Conservation (phyloP, 306 rosid genomes). For the Acmispon strigosus region DNA sequence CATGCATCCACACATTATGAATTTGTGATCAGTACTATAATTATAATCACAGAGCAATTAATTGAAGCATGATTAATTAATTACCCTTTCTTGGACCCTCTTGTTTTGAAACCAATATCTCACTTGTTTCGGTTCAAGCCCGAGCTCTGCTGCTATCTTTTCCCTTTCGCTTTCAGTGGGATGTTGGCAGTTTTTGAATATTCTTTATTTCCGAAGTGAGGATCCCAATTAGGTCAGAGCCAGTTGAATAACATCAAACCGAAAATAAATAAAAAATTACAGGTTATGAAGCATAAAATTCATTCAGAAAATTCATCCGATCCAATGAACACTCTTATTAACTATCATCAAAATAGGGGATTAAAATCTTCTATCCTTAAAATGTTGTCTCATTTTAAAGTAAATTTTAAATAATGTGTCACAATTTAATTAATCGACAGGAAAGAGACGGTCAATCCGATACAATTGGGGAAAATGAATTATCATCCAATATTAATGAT, state of each 20-base stretch:
- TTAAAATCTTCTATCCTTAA: too few relatives aligned
- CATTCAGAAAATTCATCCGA: too few relatives aligned
- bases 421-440: too few relatives aligned
- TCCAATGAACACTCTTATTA: too few relatives aligned
- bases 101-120: slow-evolving; percentile 80
- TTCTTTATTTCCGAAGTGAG: slow-evolving; percentile 27
- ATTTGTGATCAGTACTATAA: too few relatives aligned
- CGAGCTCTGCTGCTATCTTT: slow-evolving; percentile 38
- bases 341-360: too few relatives aligned
- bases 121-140: slow-evolving; percentile 54
- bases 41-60: too few relatives aligned
- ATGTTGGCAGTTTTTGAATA: slow-evolving; percentile 34
- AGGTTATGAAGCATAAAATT: not conserved
- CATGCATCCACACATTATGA: too few relatives aligned
- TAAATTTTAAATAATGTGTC: too few relatives aligned
- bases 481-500: not conserved
- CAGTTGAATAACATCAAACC: not conserved
- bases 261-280: not conserved
- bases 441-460: too few relatives aligned
- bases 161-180: slow-evolving; percentile 46
- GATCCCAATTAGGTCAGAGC: not conserved
- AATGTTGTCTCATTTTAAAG: too few relatives aligned
- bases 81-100: slow-evolving; percentile 60
- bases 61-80: not conserved
- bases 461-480: not conserved